A percentile compares a stretch with the other conserved stretches of the same genome.
phyloP scores from a whole-genome alignment of 306 rosid species.

The Sicyos baderoa region DNA sequence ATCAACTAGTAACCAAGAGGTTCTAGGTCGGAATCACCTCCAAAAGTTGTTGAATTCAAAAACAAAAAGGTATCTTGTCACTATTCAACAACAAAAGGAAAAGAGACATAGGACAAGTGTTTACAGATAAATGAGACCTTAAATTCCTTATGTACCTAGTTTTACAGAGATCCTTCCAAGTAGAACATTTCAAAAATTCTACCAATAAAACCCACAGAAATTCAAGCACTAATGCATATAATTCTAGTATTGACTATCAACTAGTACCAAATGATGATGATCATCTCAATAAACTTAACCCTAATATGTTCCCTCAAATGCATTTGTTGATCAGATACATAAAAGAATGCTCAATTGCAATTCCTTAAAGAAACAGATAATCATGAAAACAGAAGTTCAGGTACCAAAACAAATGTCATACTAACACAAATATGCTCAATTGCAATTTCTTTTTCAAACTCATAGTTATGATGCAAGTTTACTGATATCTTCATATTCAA shows the following conservation, averaged over 20 bases:
- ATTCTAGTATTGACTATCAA: not conserved
- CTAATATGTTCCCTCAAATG: no score
- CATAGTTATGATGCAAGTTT: constrained; percentile 36
- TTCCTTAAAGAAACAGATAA: not conserved
- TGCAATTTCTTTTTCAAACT: not conserved
- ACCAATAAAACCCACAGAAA: not conserved
- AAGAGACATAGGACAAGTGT: no score
- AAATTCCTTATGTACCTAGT: not conserved
- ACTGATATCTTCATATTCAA: constrained; percentile 77
- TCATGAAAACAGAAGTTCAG: not conserved
- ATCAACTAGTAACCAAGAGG: no score
- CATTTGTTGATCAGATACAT: no score
- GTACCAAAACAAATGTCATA: not conserved
- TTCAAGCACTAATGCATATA: not conserved
- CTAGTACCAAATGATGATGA: not conserved
- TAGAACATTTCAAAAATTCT: no score
- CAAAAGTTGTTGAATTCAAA: no score
- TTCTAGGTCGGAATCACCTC: no score
- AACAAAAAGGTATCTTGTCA: no score
- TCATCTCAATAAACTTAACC: not conserved
- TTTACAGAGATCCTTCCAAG: not conserved
- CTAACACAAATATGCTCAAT: not conserved
- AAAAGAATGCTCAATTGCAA: no score
- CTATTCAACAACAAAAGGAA: no score
- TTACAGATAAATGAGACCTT: not conserved